Percentiles rank a stretch among this genome's conserved stretches.
Evolutionary conservation across 2,329 filamentous ascomycete species (phyloP).

Genomic region (Aspergillus pseudoglaucus): DNA sequence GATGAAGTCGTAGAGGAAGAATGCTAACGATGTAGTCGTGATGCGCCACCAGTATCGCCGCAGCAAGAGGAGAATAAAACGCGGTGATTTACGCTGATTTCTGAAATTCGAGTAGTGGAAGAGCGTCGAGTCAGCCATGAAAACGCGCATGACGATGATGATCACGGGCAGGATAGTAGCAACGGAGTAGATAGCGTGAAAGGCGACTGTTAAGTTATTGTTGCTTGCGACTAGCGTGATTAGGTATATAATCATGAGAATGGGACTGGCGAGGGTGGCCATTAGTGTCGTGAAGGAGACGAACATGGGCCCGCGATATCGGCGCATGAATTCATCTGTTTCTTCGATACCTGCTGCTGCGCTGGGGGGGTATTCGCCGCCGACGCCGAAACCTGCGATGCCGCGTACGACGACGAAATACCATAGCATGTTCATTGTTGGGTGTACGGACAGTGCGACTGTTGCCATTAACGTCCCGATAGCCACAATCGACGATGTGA

Average conservation of each 20-base stretch:
- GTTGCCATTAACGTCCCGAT: constrained; percentile 30
- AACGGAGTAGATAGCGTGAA: constrained; percentile 27
- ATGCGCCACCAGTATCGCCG: constrained; percentile 23
- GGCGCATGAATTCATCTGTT: constrained; percentile 13
- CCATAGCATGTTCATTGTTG: constrained; percentile 30
- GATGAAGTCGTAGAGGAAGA: constrained; percentile 34
- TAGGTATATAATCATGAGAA: constrained; percentile 32
- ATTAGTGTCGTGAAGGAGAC: constrained; percentile 32
- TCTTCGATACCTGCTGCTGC: constrained; percentile 33
- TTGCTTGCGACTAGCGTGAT: constrained; percentile 29
- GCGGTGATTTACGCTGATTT: constrained; percentile 15
- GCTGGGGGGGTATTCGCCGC: constrained; percentile 34
- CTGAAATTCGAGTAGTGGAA: constrained; percentile 30
- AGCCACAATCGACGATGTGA: constrained; percentile 23
- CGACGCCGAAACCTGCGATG: constrained; percentile 32
- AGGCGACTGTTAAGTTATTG: constrained; percentile 26
- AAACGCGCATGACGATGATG: constrained; percentile 26
- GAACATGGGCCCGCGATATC: constrained; percentile 28
- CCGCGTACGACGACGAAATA: constrained; percentile 32
- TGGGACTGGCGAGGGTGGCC: constrained; percentile 27
- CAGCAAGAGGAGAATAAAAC: constrained; percentile 19
- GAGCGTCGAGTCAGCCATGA: constrained; percentile 29
- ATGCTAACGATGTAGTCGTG: constrained; percentile 27
- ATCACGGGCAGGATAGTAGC: constrained; percentile 26
- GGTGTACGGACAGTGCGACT: constrained; percentile 32